Conservation (phyloP, 2,329 filamentous ascomycete species). For the Metarhizium sp. region DNA sequence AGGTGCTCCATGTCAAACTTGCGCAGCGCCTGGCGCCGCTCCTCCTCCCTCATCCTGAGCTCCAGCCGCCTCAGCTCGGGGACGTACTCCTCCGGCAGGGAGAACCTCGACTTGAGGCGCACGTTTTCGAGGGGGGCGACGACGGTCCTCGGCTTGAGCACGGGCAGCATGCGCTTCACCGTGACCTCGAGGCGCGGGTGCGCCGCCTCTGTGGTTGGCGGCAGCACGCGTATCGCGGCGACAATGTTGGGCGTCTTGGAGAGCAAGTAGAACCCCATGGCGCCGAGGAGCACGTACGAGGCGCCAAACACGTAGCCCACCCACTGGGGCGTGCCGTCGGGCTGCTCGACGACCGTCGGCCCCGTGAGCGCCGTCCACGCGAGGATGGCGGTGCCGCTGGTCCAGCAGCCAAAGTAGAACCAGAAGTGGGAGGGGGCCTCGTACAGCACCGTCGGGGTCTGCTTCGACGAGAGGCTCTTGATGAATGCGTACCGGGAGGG, state of each 20-base stretch:
- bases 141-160: slow-evolving; percentile 34
- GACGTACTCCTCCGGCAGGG: slow-evolving; percentile 27
- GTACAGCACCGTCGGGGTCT: slow-evolving; percentile 52
- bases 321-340: slow-evolving; percentile 44
- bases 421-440: slow-evolving; percentile 53
- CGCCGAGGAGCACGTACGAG: slow-evolving; percentile 50
- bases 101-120: slow-evolving; percentile 27
- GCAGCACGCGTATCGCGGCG: slow-evolving; percentile 46
- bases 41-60: slow-evolving; percentile 25
- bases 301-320: slow-evolving; percentile 47
- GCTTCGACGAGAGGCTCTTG: slow-evolving; percentile 45
- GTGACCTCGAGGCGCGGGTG: slow-evolving; percentile 42
- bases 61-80: slow-evolving; percentile 23
- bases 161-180: slow-evolving; percentile 39
- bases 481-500: slow-evolving; percentile 35
- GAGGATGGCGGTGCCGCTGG: slow-evolving; percentile 35
- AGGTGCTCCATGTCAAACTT: slow-evolving; percentile 47
- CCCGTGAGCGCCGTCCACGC: slow-evolving; percentile 26
- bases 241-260: slow-evolving; percentile 49
- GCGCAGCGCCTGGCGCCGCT: slow-evolving; percentile 26
- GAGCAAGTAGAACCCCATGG: slow-evolving; percentile 51
- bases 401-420: slow-evolving; percentile 52
- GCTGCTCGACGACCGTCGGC: slow-evolving; percentile 23
- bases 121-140: slow-evolving; percentile 25
- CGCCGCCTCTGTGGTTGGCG: slow-evolving; percentile 22